These are phyloP conservation scores for Diplocarpon rosae DNA, from an alignment of 2,329 filamentous ascomycete genomes.

Conservation along the genomic window DNA sequence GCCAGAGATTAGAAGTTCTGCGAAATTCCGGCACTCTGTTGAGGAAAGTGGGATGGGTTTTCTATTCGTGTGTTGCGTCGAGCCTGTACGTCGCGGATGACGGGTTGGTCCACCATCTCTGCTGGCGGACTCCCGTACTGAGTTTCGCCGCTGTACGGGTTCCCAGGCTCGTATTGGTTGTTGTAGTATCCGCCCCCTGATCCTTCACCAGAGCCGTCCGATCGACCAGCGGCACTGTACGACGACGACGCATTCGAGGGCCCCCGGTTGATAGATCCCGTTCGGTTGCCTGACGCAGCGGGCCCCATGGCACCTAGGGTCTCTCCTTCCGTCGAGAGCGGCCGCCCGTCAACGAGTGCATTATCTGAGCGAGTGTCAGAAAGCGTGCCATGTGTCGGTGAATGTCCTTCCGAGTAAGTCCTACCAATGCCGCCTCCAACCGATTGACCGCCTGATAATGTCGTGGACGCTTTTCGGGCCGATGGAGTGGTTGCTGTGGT, in stretches of 20 bases:
- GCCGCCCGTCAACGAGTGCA: constrained; percentile 43
- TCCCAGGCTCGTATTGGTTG: constrained; percentile 46
- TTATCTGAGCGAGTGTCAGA: constrained; percentile 64
- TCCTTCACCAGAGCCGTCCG: constrained; percentile 51
- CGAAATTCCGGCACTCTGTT: constrained; percentile 88
- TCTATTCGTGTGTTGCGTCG: constrained; percentile 91
- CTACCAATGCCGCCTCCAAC: constrained; percentile 43
- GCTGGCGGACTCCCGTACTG: constrained; percentile 28
- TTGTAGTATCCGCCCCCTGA: constrained; percentile 38
- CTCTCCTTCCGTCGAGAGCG: constrained; percentile 56
- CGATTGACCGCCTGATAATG: constrained; percentile 61
- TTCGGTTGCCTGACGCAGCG: constrained; percentile 51
- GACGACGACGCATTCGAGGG: constrained; percentile 93
- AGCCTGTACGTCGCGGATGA: constrained; percentile 89
- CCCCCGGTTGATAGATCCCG: constrained; percentile 72
- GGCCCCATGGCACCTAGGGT: constrained; percentile 76
- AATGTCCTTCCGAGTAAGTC: constrained; percentile 63
- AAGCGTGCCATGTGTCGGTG: constrained; percentile 51
- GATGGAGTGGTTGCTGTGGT: constrained; percentile 59
- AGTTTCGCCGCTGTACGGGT: constrained; percentile 41
- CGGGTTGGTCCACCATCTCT: constrained; percentile 50
- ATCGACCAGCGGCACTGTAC: constrained; percentile 74
- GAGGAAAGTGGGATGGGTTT: constrained; percentile 77
- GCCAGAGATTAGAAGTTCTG: constrained; percentile 67
- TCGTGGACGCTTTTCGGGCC: constrained; percentile 78